A percentile compares a stretch with the other conserved stretches of the same genome.
phyloP scores from a whole-genome alignment of 108 stramenopile genomes.

The Cylindrotheca fusiformis region DNA sequence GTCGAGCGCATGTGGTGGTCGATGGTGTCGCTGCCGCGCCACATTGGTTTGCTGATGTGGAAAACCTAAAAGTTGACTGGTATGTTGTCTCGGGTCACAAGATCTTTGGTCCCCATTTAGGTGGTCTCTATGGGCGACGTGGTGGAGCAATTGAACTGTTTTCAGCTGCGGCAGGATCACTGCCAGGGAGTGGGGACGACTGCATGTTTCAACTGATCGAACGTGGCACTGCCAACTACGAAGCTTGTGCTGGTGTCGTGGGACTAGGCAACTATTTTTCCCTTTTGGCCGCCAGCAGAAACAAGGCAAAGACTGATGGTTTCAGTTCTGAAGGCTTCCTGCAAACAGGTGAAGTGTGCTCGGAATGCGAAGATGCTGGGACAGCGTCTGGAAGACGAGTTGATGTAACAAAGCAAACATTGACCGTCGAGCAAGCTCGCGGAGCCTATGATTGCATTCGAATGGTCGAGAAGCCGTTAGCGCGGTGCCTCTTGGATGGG shows the following conservation, averaged over 20 bases:
- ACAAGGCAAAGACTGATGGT: background rate
- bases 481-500: constrained; percentile 8
- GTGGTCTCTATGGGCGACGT: constrained; percentile 43
- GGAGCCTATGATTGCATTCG: constrained; percentile 17
- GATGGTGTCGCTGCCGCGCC: constrained; percentile 87
- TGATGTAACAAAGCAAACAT: background rate
- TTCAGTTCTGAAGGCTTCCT: background rate
- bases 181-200: background rate
- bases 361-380: background rate
- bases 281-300: constrained; percentile 10
- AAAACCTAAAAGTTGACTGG: constrained; percentile 49
- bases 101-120: constrained; percentile 80
- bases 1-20: constrained; percentile 61
- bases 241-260: constrained; percentile 69
- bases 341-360: background rate
- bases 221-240: constrained; percentile 75
- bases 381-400: background rate
- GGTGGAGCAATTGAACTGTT: constrained; percentile 17
- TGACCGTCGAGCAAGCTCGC: background rate
- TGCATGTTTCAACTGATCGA: constrained; percentile 37
- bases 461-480: constrained; percentile 21
- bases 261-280: constrained; percentile 59
- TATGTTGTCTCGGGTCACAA: constrained; percentile 81
- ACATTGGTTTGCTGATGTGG: constrained; percentile 45
- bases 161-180: background rate